Conservation (phyloP, 148 eudicot genomes). For the Bassia scoparia region DNA sequence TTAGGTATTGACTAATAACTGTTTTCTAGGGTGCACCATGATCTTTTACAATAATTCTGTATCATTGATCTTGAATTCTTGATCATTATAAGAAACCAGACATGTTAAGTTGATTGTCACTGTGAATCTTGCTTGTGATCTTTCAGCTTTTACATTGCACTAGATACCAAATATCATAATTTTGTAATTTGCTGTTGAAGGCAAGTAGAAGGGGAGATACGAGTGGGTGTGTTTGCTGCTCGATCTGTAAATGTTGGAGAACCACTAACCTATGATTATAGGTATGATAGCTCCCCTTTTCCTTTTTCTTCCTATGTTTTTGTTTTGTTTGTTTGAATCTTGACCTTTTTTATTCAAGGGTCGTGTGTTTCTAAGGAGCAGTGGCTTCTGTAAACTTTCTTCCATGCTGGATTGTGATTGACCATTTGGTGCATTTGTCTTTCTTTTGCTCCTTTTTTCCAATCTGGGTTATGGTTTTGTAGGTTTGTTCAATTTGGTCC, state of each 20-base stretch:
- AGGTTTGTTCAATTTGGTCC: slow-evolving; percentile 96
- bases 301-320: not conserved
- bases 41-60: not conserved
- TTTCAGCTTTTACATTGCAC: not conserved
- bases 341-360: not conserved
- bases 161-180: not conserved
- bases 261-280: slow-evolving; percentile 85
- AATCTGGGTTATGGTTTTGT: slow-evolving; percentile 17
- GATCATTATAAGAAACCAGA: not conserved
- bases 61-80: not conserved
- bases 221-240: slow-evolving; percentile 91
- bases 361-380: not conserved
- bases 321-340: not conserved
- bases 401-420: not conserved
- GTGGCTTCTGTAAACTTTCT: not conserved
- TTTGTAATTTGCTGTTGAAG: slow-evolving; percentile 34
- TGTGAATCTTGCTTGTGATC: not conserved
- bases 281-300: slow-evolving; percentile 36
- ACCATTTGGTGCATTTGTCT: not conserved
- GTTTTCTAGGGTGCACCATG: not conserved
- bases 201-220: slow-evolving; percentile 92
- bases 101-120: too few species aligned
- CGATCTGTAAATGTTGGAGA: slow-evolving; percentile 66
- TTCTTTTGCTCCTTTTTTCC: not conserved
- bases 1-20: not conserved